Conservation (phyloP, 495 filamentous ascomycete species). For the Penicillium roqueforti region DNA sequence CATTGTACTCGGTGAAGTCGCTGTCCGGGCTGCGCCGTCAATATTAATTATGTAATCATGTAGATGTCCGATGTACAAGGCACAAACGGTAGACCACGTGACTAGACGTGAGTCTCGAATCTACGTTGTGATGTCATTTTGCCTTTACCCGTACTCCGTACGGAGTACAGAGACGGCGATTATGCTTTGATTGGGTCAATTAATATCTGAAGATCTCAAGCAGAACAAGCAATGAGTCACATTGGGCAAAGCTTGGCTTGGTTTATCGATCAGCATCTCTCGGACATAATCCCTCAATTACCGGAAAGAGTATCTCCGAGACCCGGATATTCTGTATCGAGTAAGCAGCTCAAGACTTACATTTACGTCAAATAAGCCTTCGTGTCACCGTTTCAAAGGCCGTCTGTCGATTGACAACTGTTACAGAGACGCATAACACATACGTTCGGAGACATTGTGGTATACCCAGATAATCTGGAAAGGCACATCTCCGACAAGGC, state of each 20-base stretch:
- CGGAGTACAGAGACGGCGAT: no score
- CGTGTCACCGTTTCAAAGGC: background rate
- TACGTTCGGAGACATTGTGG: background rate
- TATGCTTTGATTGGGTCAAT: no score
- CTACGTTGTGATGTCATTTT: no score
- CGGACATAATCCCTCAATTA: conserved; percentile 10
- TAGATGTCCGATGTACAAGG: no score
- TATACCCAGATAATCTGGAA: background rate
- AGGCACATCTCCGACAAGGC: background rate
- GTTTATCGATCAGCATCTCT: conserved; percentile 18
- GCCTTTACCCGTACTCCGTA: no score
- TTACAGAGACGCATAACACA: background rate
- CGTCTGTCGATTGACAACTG: background rate
- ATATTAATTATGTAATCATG: no score
- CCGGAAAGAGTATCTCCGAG: conserved; percentile 18
- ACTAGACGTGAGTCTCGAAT: no score
- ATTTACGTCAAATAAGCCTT: background rate
- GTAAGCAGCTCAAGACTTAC: background rate
- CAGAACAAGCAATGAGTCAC: background rate
- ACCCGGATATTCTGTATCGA: conserved; percentile 3
- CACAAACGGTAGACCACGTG: no score
- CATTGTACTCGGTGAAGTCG: no score
- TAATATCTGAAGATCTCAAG: background rate
- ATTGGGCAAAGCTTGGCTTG: background rate
- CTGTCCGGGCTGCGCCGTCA: no score